Evolutionary conservation across 2,329 filamentous ascomycete genomes (phyloP), one percentile per base, ranked within the genome.

Genomic region (Arachnopeziza araneosa): DNA sequence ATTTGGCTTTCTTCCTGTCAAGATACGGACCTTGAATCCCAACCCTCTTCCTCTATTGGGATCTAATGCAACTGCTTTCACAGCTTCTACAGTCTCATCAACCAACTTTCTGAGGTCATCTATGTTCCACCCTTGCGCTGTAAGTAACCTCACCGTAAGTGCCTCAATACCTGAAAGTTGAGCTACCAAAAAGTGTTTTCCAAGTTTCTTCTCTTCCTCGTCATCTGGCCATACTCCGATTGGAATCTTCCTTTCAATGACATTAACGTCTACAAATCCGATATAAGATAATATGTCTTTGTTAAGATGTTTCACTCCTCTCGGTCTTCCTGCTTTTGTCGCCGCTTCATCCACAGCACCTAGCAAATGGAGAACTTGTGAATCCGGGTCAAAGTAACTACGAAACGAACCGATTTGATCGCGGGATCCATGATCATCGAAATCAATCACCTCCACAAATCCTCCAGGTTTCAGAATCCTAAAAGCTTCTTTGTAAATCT

Each of bases 401-500:
- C 66, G 24, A 2, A 71, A 55, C 0, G 54, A 48, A 52, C 53
- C 51, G 17, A 14, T 44, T 44, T 44, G 10, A 19, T 44, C 17
- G 12, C 10, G 17, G 4, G 36, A 14, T 12, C 36, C 36, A 50
- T 68, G 66, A 54, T 70, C 63, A 23, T 71, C 68, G 21, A 68
- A 70, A 56, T 73, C 71, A 30, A 70, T 22, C 14, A 72, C 62
- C 57, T 73, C 71, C 23, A 73, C 65, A 63, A 64, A 72, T 21
- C 67, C 71, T 44, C 70, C 71, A 0, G 70, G 69, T 56, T 69
- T 70, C 5, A 72, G 55, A 50, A 67, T 62, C 8, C 59, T 56
- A 63, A 73, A 85, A 2, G 80, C 81, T 60, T 83, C 80, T 14
- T 71, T 70, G 61, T 88, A 79, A 8, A 88, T 73, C 12, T 78